Conservation (phyloP, 1,284 basidiomycete species). For the Anthracocystis setariae region DNA sequence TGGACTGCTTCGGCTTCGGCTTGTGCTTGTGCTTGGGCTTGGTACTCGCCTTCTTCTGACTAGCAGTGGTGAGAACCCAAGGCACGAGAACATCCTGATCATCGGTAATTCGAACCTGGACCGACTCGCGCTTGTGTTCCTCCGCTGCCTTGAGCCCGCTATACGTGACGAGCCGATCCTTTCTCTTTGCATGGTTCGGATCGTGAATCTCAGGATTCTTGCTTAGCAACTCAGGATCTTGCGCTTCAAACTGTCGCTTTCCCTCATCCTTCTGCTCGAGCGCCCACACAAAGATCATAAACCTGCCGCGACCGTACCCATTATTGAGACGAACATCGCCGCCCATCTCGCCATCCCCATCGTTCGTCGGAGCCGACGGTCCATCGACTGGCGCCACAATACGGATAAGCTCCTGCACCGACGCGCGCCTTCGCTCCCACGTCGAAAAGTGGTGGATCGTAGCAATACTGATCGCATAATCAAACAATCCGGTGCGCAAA, state of each 20-base stretch:
- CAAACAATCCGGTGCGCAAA: constrained; percentile 49
- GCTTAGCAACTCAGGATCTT: constrained; percentile 18
- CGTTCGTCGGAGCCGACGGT: not conserved
- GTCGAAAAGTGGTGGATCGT: constrained; percentile 67
- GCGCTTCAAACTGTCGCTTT: constrained; percentile 55
- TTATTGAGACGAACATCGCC: constrained; percentile 19
- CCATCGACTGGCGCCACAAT: constrained; percentile 33
- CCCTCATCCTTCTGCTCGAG: constrained; percentile 80
- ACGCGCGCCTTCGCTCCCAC: constrained; percentile 46
- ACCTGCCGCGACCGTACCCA: constrained; percentile 73
- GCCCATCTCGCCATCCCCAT: not conserved
- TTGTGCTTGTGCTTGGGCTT: too few species aligned
- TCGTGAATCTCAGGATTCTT: constrained; percentile 22
- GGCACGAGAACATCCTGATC: constrained; percentile 65
- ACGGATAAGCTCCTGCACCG: constrained; percentile 60
- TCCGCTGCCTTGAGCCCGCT: constrained; percentile 18
- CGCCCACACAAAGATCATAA: constrained; percentile 98
- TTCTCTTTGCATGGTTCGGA: constrained; percentile 28
- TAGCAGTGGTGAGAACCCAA: constrained; percentile 56
- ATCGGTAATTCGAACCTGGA: constrained; percentile 5
- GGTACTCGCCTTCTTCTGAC: constrained; percentile 15
- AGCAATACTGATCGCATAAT: constrained; percentile 66
- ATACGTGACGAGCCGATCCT: constrained; percentile 36
- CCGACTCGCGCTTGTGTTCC: not conserved
- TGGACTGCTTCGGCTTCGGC: too few species aligned